phyloP scores from a whole-genome alignment of 169 alveolate species.

The Plasmodium vivax region DNA sequence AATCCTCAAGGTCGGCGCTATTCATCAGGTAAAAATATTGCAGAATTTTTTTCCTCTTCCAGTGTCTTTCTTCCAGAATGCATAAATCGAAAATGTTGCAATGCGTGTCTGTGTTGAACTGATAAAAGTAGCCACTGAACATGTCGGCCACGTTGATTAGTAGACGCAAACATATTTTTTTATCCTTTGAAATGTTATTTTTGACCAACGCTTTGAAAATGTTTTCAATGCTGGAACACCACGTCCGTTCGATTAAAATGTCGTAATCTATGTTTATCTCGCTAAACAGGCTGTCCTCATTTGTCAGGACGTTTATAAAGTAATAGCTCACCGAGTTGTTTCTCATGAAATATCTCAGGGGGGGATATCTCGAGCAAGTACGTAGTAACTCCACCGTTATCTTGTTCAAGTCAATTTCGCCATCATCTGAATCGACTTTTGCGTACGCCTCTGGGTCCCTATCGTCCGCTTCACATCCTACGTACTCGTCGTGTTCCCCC shows the following conservation, averaged over 20 bases:
- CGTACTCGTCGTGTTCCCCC: not conserved
- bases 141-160: slow-evolving; percentile 65
- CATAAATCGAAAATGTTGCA: slow-evolving; percentile 44
- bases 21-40: slow-evolving; percentile 38
- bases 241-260: slow-evolving; percentile 61
- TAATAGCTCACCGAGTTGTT: slow-evolving; percentile 22
- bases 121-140: slow-evolving; percentile 57
- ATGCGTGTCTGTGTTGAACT: not conserved
- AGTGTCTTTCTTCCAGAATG: slow-evolving; percentile 43
- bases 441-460: not conserved
- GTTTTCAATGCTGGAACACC: slow-evolving; percentile 58
- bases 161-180: slow-evolving; percentile 66
- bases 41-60: slow-evolving; percentile 51
- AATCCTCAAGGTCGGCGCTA: slow-evolving; percentile 26
- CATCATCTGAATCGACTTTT: not conserved
- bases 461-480: not conserved
- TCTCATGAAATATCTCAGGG: slow-evolving; percentile 31
- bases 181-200: slow-evolving; percentile 42
- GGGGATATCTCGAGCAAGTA: slow-evolving; percentile 29
- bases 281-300: slow-evolving; percentile 48
- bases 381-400: slow-evolving; percentile 26
- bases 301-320: slow-evolving; percentile 17
- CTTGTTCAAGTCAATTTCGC: slow-evolving; percentile 22
- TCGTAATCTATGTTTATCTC: slow-evolving; percentile 63
- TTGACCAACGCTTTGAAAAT: slow-evolving; percentile 44